Percentiles rank a stretch among this genome's conserved stretches.
These are phyloP conservation scores for Carallia brachiata DNA, from an alignment of 345 rosid genomes.

Conservation along the genomic window DNA sequence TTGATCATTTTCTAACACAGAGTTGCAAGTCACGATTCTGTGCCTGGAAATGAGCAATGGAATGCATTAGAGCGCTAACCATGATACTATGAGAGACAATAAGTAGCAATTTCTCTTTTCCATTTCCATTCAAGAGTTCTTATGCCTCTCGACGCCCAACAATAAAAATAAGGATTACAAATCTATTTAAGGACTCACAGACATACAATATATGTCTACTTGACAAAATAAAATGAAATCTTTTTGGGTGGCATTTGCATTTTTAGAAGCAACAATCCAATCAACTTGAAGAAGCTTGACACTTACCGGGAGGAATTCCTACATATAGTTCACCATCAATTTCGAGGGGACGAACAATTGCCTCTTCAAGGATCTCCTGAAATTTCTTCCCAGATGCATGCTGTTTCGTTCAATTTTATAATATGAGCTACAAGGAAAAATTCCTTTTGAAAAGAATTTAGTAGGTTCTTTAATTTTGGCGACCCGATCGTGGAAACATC, in stretches of 20 bases:
- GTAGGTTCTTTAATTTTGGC: no score
- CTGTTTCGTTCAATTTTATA: constrained; percentile 29
- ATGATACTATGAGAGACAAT: background rate
- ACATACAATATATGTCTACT: background rate
- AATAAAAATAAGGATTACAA: background rate
- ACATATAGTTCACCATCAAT: constrained; percentile 36
- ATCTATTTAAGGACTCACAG: background rate
- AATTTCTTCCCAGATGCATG: constrained; percentile 84
- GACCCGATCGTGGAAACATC: no score
- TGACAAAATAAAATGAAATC: background rate
- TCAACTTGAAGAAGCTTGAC: background rate
- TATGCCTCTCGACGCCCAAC: no score
- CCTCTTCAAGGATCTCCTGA: constrained; percentile 86
- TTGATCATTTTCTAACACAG: constrained; percentile 10
- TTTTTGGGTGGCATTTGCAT: background rate
- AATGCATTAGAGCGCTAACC: background rate
- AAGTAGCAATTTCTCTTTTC: background rate
- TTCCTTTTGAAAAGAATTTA: no score
- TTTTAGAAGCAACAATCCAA: background rate
- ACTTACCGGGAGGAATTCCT: constrained; percentile 66
- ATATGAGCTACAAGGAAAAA: no score
- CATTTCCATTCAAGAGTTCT: no score
- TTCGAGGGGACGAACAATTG: constrained; percentile 60
- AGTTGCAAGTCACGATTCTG: constrained; percentile 87
- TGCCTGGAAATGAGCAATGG: constrained; percentile 45